Base-by-base conservation (phyloP, 2,329 filamentous ascomycete species). In the Aspergillus carbonarius region DNA sequence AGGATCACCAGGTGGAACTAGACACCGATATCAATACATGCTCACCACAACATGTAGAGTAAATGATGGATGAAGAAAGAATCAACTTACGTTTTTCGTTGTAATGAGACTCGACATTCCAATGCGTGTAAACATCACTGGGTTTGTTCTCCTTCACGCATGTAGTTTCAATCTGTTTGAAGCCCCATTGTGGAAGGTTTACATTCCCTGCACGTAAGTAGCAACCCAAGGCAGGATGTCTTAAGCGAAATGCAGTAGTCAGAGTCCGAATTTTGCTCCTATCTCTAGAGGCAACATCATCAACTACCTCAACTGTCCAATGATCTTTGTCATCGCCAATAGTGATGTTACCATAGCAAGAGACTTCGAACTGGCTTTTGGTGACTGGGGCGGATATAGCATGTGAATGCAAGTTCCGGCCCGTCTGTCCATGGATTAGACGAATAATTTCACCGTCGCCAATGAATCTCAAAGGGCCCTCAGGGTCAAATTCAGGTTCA, bases 111-210 rank as follows among this genome's bases (percentile, higher is more conserved):
- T 99, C 95, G 34, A 99, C 89, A 78, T 99, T 99, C 95, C 95
- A 99, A 81, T 98, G 95, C 8, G 95, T 99, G 77, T 96, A 98
- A 40, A 92, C 86, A 75, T 99, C 95, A 55, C 88, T 86, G 6
- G 93, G 92, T 70, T 93, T 95, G 81, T 97, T 96, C 67, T 89
- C 86, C 82, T 96, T 97, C 66, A 89, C 88, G 78, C 95, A 99
- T 25, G 92, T 96, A 35, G 95, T 93, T 79, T 99, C 95, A 65
- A 99, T 98, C 79, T 99, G 95, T 81, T 98, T 97, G 84, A 99
- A 99, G 74, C 95, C 95, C 95, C 95, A 99, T 74, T 98, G 95
- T 53, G 95, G 95, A 63, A 99, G 83, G 78, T 98, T 99, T 69
- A 92, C 90, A 70, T 96, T 99, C 68, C 93, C 93, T 60, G 95